Evolutionary conservation across 2,329 filamentous ascomycete genomes (phyloP), one percentile per base, ranked within the genome.

Genomic region (Aspergillus nomiae): DNA sequence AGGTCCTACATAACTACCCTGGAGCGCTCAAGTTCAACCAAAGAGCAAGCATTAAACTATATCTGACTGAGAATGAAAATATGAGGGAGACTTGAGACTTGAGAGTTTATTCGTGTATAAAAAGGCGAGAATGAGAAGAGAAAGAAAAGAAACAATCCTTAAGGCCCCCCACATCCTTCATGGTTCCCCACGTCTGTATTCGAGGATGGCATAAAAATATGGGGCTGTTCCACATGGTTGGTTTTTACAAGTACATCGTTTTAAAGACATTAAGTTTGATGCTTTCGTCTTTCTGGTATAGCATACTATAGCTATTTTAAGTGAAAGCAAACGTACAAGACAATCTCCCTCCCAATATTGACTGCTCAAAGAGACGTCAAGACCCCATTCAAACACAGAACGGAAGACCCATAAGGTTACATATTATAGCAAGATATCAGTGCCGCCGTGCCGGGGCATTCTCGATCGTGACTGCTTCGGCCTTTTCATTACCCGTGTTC

Each of bases 381-480:
- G 14, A 32, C 9, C 3, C 7, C 48, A 51, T 19, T n/a, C 28
- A 51, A 51, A n/a, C 19, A 24, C 10, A 24, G 32, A 38, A 16
- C 26, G n/a, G 51, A 24, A 55, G 30, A 38, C 12, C 16, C 51
- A 26, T 26, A 28, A 28, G 24, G 12, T 48, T 48, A 26, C 24
- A 24, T 24, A n/a, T 16, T 14, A 41, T 26, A 36, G 36, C 11
- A 19, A 16, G 21, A 38, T 8, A 38, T 45, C 30, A 54, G 46
- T 50, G 48, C 30, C 34, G 48, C 58, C 58, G 58, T 41, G 28
- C 11, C 28, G 46, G 63, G 28, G 67, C 65, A 61, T 71, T 62
- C 65, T 73, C 71, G 56, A 73, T 63, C 30, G 56, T 66, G 11
- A 68, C 66, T n/a, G 66, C n/a, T n/a, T 36, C 61, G 4, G 68